Evolutionary conservation across 768 basidiomycete species (phyloP).

Genomic region (Lactifluus echinatus): DNA sequence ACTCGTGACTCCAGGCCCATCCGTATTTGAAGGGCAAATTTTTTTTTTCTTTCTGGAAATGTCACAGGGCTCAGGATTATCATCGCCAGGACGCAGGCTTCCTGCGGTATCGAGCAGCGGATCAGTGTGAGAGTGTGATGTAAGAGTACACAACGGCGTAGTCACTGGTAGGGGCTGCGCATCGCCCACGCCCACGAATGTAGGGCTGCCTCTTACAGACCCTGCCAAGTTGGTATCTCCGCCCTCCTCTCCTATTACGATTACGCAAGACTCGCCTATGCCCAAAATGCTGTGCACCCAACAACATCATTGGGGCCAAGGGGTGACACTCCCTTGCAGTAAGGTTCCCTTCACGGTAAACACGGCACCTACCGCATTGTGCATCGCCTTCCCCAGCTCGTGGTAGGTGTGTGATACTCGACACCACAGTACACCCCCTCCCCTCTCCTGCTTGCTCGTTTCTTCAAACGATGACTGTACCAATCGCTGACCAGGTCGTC

Average conservation of each 20-base stretch:
- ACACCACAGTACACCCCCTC: not conserved
- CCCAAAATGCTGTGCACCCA: conserved; percentile 1
- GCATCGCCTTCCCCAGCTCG: not conserved
- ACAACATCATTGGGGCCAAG: conserved; percentile 2
- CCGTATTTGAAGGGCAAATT: no score
- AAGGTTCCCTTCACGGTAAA: not conserved
- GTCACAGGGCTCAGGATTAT: not conserved
- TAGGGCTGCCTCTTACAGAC: not conserved
- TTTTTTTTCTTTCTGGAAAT: not conserved
- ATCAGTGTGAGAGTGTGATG: not conserved
- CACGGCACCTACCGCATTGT: conserved; percentile 6
- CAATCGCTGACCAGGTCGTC: conserved; percentile 9
- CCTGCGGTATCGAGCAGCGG: not conserved
- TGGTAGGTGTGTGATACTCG: not conserved
- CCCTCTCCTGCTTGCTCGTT: not conserved
- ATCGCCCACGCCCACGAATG: not conserved
- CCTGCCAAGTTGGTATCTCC: no score
- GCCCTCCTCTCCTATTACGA: not conserved
- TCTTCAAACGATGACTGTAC: conserved; percentile 9
- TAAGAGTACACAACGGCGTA: no score
- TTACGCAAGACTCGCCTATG: not conserved
- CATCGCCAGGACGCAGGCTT: not conserved
- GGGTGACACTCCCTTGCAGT: not conserved
- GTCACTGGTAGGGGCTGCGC: no score
- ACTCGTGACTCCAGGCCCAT: no score